A percentile compares a stretch with the other conserved stretches of the same genome.
Conservation (phyloP, 2,329 filamentous ascomycete species). For the Sarocladium kiliense region DNA sequence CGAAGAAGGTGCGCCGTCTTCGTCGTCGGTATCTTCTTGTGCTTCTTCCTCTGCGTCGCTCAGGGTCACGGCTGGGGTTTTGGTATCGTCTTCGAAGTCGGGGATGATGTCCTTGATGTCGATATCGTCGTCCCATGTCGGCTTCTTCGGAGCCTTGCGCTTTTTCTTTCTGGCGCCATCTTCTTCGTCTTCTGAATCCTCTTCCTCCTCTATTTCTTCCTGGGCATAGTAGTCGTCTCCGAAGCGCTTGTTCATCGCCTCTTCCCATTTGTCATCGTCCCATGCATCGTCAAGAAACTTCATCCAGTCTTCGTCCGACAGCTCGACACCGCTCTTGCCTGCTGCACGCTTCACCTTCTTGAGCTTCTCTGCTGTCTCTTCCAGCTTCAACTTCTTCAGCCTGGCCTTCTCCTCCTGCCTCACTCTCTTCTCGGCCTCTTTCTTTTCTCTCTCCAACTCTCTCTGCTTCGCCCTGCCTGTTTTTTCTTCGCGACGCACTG, state of each 20-base stretch:
- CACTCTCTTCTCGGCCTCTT: constrained; percentile 72
- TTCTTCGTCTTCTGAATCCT: constrained; percentile 44
- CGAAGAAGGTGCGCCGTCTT: constrained; percentile 40
- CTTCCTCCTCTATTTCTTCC: constrained; percentile 60
- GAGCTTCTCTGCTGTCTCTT: constrained; percentile 84
- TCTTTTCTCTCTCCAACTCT: constrained; percentile 70
- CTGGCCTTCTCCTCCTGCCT: constrained; percentile 77
- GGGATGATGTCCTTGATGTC: constrained; percentile 91
- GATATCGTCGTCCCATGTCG: constrained; percentile 91
- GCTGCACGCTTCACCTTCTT: constrained; percentile 85
- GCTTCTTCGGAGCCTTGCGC: constrained; percentile 47
- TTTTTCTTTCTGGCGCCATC: constrained; percentile 46
- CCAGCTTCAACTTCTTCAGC: constrained; percentile 80
- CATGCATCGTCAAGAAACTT: constrained; percentile 81
- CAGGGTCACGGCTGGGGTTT: constrained; percentile 47
- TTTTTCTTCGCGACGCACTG: constrained; percentile 78
- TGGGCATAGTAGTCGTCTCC: constrained; percentile 86
- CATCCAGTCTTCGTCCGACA: constrained; percentile 75
- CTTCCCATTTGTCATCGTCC: constrained; percentile 85
- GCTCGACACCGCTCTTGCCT: constrained; percentile 62
- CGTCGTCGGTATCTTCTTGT: constrained; percentile 33
- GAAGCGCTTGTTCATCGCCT: constrained; percentile 83
- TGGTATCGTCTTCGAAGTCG: constrained; percentile 69
- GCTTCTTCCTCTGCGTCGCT: constrained; percentile 39
- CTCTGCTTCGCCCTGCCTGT: constrained; percentile 72